Base-by-base conservation (phyloP, 1,139 yeast species). In the Taiozyma sp. region DNA sequence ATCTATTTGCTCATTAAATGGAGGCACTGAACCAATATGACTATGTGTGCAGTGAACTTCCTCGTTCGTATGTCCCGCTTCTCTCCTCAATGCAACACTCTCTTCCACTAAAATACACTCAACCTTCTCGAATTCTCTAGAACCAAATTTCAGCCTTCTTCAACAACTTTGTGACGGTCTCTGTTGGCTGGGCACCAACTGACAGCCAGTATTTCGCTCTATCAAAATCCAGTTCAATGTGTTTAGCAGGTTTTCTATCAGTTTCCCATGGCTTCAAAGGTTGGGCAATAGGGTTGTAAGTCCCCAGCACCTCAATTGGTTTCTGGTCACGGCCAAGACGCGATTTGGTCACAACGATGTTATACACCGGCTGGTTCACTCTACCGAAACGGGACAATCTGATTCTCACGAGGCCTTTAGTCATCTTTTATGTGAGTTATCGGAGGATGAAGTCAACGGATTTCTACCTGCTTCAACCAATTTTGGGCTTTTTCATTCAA, bases 121-220 rank as follows among this genome's bases (percentile, higher is more conserved):
- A 13, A 13, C 30, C 45, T 30, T 32, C 45, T 24, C 14, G 36
- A 16, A 29, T 44, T 16, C 14, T 29, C 38, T 81, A 84, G 30
- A 89, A 87, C 61, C 92, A 76, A 48, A 86, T 73, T 5, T 91
- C 90, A 4, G 90, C 90, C 68, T 88, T 89, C 64, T 84, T 85
- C 67, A 93, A 80, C 55, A 93, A 72, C 60, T 83, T 83, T 6
- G 83, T 79, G 13, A 92, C 96, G 6, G 95, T 76, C 44, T 87
- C 92, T 36, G 95, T 84, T 5, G 97, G 96, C 66, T 88, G 96
- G 1, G 98, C 99, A n/a, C 99, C 99, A 16, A 90, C 96, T 64
- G 97, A 97, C 45, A 93, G 73, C 99, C 99, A 93, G 71, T 93
- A 95, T 69, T 90, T 90, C n/a, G 97, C 83, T 60, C 97, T 81